phyloP scores from a whole-genome alignment of 495 filamentous ascomycete species.

The Monascus purpureus region DNA sequence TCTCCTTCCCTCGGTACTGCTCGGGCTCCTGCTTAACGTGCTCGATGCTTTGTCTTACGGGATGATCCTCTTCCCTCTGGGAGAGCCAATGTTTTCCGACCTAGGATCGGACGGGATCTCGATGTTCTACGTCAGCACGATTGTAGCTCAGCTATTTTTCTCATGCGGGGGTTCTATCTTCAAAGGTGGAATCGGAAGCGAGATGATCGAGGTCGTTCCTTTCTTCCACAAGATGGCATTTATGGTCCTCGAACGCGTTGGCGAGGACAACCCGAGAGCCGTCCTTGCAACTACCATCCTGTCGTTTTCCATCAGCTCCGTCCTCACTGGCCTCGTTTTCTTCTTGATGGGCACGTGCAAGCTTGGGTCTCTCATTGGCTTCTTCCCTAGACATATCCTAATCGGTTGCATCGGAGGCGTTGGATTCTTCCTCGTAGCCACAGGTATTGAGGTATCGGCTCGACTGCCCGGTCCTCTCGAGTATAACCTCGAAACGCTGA shows the following conservation, averaged over 20 bases:
- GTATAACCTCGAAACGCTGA: slow-evolving; percentile 61
- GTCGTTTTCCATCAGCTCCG: slow-evolving; percentile 78
- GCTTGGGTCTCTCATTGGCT: slow-evolving; percentile 82
- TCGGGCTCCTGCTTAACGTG: slow-evolving; percentile 82
- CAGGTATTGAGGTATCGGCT: slow-evolving; percentile 89
- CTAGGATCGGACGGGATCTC: slow-evolving; percentile 89
- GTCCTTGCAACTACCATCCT: slow-evolving; percentile 87
- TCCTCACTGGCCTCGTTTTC: slow-evolving; percentile 84
- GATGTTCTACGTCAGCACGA: slow-evolving; percentile 97
- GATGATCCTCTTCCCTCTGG: slow-evolving; percentile 91
- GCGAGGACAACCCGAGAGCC: slow-evolving; percentile 65
- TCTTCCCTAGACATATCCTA: slow-evolving; percentile 92
- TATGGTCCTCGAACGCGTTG: slow-evolving; percentile 65
- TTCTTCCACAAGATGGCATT: slow-evolving; percentile 97
- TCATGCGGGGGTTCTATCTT: slow-evolving; percentile 77
- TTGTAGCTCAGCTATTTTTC: slow-evolving; percentile 86
- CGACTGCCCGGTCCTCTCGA: slow-evolving; percentile 70
- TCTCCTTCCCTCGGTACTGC: slow-evolving; percentile 69
- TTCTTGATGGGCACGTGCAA: slow-evolving; percentile 75
- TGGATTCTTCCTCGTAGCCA: slow-evolving; percentile 87
- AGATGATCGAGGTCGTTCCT: slow-evolving; percentile 95
- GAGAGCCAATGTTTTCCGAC: slow-evolving; percentile 64
- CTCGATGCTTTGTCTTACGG: slow-evolving; percentile 92
- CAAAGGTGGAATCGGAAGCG: slow-evolving; percentile 86
- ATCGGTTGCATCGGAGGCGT: slow-evolving; percentile 96